Base-by-base conservation (phyloP, 345 rosid species). In the Corchorus olitorius region DNA sequence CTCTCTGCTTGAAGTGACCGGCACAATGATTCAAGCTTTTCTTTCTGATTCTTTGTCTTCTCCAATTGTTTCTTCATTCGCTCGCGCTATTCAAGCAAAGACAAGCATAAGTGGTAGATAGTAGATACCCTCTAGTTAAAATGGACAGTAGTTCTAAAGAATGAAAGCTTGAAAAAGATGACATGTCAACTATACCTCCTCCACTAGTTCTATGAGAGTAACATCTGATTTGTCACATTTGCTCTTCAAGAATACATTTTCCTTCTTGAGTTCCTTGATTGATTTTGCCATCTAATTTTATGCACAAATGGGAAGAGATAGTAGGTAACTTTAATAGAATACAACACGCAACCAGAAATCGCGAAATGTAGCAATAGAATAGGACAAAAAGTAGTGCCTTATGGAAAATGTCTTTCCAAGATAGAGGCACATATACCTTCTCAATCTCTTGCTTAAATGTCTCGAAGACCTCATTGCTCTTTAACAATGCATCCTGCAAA, bases 381-480 rank as follows among this genome's bases (percentile, higher is more conserved):
- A 75, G 6, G n/a, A 22, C 16, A 4, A 74, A 60, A 43, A 3
- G 9, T 12, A 48, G 33, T 1, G 65, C 27, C 20, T 16, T 35
- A 45, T 52, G 49, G 60, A 52, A 65, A 33, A 52, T 63, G 10
- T 52, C 27, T 12, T 13, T 68, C 50, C 35, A 75, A 34, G 48
- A 43, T 64, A 45, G 55, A 73, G 49, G 19, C 41, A 74, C 54
- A 73, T 35, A 16, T 76, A 95, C 98, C 96, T 89, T 90, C 74
- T 95, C 99, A 75, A 91, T 95, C 85, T 95, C 98, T 85, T 89
- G 90, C 88, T 89, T 93, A 83, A 93, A 93, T 82, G 97, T 93
- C 83, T 89, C 97, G 76, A 94, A 92, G 70, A 94, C 98, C 77
- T 92, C 95, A 11, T 94, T 94, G 88, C 98, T 94, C 89, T 94